Conservation (phyloP, 768 basidiomycete genomes). For the Xerocomellus chrysenteron region DNA sequence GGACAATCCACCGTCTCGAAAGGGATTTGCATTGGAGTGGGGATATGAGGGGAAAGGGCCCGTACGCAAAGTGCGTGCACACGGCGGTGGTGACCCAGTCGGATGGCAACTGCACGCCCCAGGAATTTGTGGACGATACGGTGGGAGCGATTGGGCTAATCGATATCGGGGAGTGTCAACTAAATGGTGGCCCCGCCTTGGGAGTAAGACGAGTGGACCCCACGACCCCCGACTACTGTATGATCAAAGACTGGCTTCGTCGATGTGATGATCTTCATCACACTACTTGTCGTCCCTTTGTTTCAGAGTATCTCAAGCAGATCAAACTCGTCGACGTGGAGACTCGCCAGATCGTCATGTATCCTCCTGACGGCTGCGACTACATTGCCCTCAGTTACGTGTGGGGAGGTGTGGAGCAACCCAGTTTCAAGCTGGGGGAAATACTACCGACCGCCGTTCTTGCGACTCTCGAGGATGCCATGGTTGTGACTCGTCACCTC, state of each 20-base stretch:
- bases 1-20: conserved; percentile 1
- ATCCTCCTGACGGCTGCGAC: conserved; percentile 4
- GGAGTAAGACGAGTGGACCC: conserved; percentile 7
- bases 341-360: conserved; percentile 4
- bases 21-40: not conserved
- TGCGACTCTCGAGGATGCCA: conserved; percentile 18
- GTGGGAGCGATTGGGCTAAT: conserved; percentile 8
- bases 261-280: conserved; percentile 8
- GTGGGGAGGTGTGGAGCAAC: conserved; percentile 13
- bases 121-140: not conserved
- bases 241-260: conserved; percentile 10
- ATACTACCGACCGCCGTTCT: conserved; percentile 7
- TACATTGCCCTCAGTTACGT: conserved; percentile 20
- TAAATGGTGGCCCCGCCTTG: not conserved
- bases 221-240: not conserved
- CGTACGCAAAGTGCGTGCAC: conserved; percentile 11
- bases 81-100: not conserved
- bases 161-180: not conserved
- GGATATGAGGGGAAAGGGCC: not conserved
- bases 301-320: conserved; percentile 3
- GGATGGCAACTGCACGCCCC: not conserved
- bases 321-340: conserved; percentile 11
- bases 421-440: conserved; percentile 8
- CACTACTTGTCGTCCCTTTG: conserved; percentile 1
- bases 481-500: conserved; percentile 11